A percentile compares a stretch with the other conserved stretches of the same genome.
These are phyloP conservation scores for Amoebophrya sp. DNA, from an alignment of 169 alveolate species.

Conservation along the genomic window DNA sequence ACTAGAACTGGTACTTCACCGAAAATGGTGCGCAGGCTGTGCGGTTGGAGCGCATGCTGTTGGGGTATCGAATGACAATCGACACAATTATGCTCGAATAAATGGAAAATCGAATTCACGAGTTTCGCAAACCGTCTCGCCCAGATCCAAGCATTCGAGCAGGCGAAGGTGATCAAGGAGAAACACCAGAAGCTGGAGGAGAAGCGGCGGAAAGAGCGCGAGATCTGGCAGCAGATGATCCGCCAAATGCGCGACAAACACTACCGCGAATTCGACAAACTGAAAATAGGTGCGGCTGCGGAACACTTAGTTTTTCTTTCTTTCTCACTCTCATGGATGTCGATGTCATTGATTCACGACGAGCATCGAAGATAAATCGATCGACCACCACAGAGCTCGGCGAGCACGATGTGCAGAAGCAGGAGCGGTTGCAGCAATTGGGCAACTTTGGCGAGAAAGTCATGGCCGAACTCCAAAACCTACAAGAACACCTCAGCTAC, in stretches of 20 bases:
- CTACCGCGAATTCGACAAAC: background rate
- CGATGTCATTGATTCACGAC: no score
- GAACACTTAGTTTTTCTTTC: no score
- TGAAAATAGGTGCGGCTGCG: background rate
- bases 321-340: no score
- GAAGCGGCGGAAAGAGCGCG: background rate
- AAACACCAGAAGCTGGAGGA: background rate
- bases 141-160: background rate
- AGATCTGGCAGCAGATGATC: background rate
- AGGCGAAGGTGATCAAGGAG: background rate
- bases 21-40: no score
- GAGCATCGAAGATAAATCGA: no score
- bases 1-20: no score
- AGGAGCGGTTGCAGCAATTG: background rate
- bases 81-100: no score
- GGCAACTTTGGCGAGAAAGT: background rate
- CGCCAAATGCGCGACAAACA: background rate
- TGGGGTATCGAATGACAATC: no score
- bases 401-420: constrained; percentile 4
- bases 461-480: background rate
- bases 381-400: background rate
- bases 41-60: no score
- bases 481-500: background rate
- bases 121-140: no score
- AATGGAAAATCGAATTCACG: no score